Percentiles rank a stretch among this genome's conserved stretches.
Conservation (phyloP, 78 protist species). For the Emiliania huxleyi region DNA sequence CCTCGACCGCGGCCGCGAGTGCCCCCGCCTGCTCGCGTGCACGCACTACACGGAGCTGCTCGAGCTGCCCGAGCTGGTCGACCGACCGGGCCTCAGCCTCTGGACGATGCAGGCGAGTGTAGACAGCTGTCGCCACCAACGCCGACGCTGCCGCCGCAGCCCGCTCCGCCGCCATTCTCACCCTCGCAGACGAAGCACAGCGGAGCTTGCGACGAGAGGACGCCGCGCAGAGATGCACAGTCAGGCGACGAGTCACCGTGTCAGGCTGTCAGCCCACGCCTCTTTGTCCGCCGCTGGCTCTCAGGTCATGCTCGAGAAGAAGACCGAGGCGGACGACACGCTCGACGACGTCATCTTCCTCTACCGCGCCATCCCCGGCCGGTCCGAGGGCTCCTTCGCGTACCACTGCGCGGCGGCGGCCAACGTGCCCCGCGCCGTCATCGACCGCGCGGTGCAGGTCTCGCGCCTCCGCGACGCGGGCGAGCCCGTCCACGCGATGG, state of each 20-base stretch:
- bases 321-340: background rate
- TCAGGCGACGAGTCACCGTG: too few species aligned
- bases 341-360: background rate
- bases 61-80: background rate
- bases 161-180: too few species aligned
- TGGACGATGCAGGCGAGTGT: background rate
- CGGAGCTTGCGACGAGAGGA: too few species aligned
- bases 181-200: too few species aligned
- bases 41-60: constrained; percentile 57
- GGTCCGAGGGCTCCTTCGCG: background rate
- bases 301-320: background rate
- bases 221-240: too few species aligned
- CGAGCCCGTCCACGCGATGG: background rate
- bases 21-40: constrained; percentile 21
- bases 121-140: too few species aligned
- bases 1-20: background rate
- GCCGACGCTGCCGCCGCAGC: too few species aligned
- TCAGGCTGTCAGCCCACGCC: too few species aligned
- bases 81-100: background rate
- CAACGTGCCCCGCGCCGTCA: background rate
- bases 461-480: background rate
- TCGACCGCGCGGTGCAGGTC: background rate
- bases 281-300: too few species aligned
- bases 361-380: background rate
- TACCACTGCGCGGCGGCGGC: background rate